These are phyloP conservation scores for Aspergillus hiratsukae DNA, from an alignment of 2,329 filamentous ascomycete species.

Conservation along the genomic window DNA sequence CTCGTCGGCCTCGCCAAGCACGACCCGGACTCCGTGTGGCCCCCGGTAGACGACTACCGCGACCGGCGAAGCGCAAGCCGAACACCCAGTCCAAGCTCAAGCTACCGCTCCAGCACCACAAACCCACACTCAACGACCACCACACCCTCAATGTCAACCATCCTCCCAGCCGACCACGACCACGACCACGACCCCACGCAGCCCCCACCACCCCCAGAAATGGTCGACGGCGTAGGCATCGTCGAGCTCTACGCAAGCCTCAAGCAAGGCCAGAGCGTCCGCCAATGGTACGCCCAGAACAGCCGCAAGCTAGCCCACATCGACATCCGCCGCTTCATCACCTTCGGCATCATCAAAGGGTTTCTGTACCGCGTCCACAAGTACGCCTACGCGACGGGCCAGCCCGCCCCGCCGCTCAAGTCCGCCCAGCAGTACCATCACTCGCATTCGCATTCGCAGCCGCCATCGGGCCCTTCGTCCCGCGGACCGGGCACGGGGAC, in stretches of 20 bases:
- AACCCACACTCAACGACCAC: conserved; percentile 3
- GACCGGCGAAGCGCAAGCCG: conserved; percentile 9
- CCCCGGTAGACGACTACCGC: conserved; percentile 31
- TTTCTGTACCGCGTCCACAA: conserved; percentile 91
- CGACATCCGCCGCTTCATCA: conserved; percentile 85
- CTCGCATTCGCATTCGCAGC: conserved; percentile 17
- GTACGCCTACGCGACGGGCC: conserved; percentile 61
- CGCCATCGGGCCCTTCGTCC: conserved; percentile 20
- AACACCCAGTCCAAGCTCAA: conserved; percentile 9
- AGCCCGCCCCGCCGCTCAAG: conserved; percentile 25
- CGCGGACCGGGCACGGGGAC: conserved; percentile 26
- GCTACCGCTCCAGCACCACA: conserved; percentile 10
- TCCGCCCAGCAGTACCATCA: conserved; percentile 15
- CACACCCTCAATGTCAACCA: conserved; percentile 6
- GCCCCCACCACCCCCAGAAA: conserved; percentile 6
- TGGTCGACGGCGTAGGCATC: conserved; percentile 50
- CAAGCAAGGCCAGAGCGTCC: conserved; percentile 74
- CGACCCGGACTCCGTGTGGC: conserved; percentile 41
- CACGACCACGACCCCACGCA: conserved; percentile 3
- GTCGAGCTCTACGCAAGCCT: conserved; percentile 84
- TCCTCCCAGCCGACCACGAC: conserved; percentile 6
- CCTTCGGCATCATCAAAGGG: conserved; percentile 94
- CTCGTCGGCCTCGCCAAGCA: conserved; percentile 16
- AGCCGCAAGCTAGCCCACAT: conserved; percentile 68
- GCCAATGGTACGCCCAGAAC: conserved; percentile 79